These are phyloP conservation scores for Sequoiadendron giganteum DNA, from an alignment of 75 land plant species.

Conservation along the genomic window DNA sequence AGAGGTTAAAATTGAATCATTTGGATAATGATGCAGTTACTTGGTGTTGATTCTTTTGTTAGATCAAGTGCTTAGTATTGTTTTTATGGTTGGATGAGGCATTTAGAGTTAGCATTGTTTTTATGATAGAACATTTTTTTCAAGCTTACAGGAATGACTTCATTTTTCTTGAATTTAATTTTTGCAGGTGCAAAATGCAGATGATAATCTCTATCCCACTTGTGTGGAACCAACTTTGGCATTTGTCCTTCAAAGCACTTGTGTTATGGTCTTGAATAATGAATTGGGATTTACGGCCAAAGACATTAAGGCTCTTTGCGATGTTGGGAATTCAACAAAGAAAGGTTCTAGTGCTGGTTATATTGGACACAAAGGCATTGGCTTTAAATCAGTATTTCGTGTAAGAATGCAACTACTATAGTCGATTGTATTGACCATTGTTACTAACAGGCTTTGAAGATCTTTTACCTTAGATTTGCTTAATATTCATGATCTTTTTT, in stretches of 20 bases:
- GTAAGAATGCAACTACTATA: conserved; percentile 27
- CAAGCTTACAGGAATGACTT: background rate
- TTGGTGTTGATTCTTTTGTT: background rate
- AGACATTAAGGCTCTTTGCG: conserved; percentile 94
- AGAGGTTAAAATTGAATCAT: background rate
- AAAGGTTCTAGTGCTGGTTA: conserved; percentile 78
- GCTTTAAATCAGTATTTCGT: conserved; percentile 97
- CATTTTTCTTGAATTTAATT: conserved; percentile 8
- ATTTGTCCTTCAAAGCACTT: conserved; percentile 61
- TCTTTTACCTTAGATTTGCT: background rate
- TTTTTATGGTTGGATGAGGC: background rate
- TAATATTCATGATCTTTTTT: background rate
- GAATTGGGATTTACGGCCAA: conserved; percentile 80
- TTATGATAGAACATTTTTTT: background rate
- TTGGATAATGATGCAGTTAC: conserved; percentile 6
- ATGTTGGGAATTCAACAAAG: conserved; percentile 96
- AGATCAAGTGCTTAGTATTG: background rate
- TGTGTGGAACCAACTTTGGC: conserved; percentile 65
- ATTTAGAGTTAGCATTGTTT: background rate
- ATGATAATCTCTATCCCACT: conserved; percentile 77
- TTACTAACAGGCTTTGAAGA: background rate
- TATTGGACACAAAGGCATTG: conserved; percentile 96
- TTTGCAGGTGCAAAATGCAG: conserved; percentile 94
- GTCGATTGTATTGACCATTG: background rate
- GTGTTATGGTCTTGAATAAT: conserved; percentile 83